Conservation (phyloP, 495 filamentous ascomycete species). For the Xylaria acuta region DNA sequence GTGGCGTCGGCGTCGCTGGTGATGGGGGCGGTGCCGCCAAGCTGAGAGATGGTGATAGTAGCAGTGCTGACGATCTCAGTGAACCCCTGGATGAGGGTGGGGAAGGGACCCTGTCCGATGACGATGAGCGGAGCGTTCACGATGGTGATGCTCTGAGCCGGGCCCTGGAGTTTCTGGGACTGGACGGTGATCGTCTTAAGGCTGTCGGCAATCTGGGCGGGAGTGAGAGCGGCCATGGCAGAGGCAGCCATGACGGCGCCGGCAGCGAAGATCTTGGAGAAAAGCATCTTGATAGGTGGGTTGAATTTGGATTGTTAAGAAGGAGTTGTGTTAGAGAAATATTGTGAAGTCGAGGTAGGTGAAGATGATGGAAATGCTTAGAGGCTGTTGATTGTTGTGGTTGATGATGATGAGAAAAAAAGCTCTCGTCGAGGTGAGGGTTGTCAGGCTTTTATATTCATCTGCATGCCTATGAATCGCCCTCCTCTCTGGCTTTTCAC, state of each 20-base stretch:
- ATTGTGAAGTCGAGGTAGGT: neutral
- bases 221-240: conserved; percentile 25
- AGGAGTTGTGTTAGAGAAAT: conserved; percentile 1
- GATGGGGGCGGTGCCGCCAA: conserved; percentile 18
- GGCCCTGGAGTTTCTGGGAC: conserved; percentile 23
- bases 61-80: conserved; percentile 33
- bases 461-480: neutral
- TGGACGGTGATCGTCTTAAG: conserved; percentile 30
- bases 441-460: conserved; percentile 1
- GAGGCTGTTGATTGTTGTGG: neutral
- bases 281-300: conserved; percentile 32
- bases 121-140: conserved; percentile 33
- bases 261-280: conserved; percentile 28
- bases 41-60: conserved; percentile 6
- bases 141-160: conserved; percentile 33
- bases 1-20: conserved; percentile 26
- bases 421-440: neutral
- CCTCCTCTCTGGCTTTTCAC: neutral
- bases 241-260: conserved; percentile 24
- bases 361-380: neutral
- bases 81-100: conserved; percentile 33
- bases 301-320: neutral
- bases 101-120: conserved; percentile 33
- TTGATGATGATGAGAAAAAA: neutral
- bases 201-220: conserved; percentile 18